Percentiles rank a stretch among this genome's conserved stretches.
Evolutionary conservation across 2,329 filamentous ascomycete species (phyloP).

Genomic region (Aspergillus sp.): DNA sequence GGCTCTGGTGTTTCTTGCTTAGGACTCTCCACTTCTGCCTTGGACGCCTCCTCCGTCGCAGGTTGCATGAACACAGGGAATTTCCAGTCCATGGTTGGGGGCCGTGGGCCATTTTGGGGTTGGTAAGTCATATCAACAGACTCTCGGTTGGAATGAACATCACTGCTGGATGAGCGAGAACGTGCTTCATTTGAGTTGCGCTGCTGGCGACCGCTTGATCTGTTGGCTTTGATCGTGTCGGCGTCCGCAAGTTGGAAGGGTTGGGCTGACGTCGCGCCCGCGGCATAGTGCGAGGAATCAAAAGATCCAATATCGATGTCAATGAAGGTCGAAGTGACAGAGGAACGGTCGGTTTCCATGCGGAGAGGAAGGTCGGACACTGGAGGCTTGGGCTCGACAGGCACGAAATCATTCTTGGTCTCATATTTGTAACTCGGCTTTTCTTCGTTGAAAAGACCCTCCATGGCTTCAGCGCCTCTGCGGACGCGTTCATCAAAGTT

Average conservation of each 20-base stretch:
- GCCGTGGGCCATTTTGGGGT: conserved; percentile 37
- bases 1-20: conserved; percentile 8
- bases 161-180: conserved; percentile 29
- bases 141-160: conserved; percentile 23
- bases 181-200: conserved; percentile 37
- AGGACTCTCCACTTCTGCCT: background rate
- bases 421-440: conserved; percentile 59
- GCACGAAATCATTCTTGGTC: conserved; percentile 49
- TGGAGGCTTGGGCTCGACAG: conserved; percentile 41
- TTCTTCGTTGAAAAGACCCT: conserved; percentile 56
- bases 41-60: conserved; percentile 11
- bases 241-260: conserved; percentile 51
- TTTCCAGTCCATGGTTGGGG: conserved; percentile 48
- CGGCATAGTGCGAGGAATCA: conserved; percentile 50
- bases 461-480: conserved; percentile 55
- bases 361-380: conserved; percentile 55
- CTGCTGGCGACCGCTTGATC: conserved; percentile 47
- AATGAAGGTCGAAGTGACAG: conserved; percentile 47
- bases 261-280: conserved; percentile 50
- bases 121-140: conserved; percentile 29
- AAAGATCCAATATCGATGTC: conserved; percentile 58
- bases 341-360: conserved; percentile 45
- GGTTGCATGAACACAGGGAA: conserved; percentile 37
- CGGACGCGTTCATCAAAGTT: conserved; percentile 58
- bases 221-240: conserved; percentile 56